A percentile compares a stretch with the other conserved stretches of the same genome.
phyloP scores from a whole-genome alignment of 148 eudicot species.

The Simmondsia chinensis region DNA sequence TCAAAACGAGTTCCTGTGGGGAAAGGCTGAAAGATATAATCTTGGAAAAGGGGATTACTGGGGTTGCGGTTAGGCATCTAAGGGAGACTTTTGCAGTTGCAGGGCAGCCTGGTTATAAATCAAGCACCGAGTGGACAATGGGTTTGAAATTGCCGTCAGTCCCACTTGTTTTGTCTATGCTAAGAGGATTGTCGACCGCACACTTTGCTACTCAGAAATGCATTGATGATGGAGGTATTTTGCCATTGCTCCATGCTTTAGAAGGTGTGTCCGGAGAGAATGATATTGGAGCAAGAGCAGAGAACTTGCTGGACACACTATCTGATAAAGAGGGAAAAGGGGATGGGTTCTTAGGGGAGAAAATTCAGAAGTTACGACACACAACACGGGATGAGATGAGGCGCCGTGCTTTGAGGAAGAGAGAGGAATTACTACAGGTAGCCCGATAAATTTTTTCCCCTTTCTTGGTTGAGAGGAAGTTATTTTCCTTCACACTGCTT shows the following conservation, averaged over 20 bases:
- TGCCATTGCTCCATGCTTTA: conserved; percentile 89
- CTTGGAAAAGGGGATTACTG: conserved; percentile 76
- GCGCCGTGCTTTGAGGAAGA: conserved; percentile 77
- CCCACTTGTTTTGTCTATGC: conserved; percentile 94
- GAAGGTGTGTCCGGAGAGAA: conserved; percentile 96
- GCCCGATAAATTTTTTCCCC: background rate
- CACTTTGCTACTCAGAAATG: conserved; percentile 82
- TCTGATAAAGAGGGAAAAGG: conserved; percentile 89
- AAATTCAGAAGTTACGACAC: conserved; percentile 63
- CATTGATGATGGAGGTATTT: conserved; percentile 69
- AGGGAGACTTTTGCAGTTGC: conserved; percentile 63
- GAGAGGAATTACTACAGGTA: conserved; percentile 88
- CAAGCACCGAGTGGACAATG: conserved; percentile 53
- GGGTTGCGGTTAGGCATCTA: conserved; percentile 58
- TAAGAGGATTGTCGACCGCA: conserved; percentile 94
- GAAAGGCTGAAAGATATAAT: conserved; percentile 96
- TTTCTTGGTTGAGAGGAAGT: too few species aligned
- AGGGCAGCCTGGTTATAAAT: conserved; percentile 67
- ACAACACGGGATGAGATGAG: conserved; percentile 97
- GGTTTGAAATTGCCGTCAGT: conserved; percentile 78
- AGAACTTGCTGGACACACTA: conserved; percentile 87
- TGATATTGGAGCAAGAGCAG: conserved; percentile 97
- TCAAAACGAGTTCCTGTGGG: conserved; percentile 94
- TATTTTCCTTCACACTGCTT: too few species aligned
- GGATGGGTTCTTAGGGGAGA: conserved; percentile 74